Evolutionary conservation across 2,329 filamentous ascomycete genomes (phyloP).

Genomic region (Aspergillus chevalieri): DNA sequence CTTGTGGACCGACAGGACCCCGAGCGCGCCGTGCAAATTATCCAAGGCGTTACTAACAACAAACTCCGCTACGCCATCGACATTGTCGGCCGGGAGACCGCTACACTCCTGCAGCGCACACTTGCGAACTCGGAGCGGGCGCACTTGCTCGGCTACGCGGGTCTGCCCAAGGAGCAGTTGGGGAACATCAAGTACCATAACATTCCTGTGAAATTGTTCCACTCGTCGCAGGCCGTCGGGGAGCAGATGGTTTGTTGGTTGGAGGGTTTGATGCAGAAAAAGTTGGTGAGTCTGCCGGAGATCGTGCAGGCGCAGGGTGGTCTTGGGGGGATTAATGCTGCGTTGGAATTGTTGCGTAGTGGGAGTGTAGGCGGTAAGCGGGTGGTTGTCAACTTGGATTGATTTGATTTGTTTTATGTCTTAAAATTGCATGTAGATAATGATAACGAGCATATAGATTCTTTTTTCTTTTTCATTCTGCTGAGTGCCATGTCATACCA

Average conservation of each 20-base stretch:
- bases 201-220: constrained; percentile 71
- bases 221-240: constrained; percentile 60
- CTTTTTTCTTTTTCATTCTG: background rate
- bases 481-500: background rate
- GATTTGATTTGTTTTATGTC: constrained; percentile 2
- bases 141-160: constrained; percentile 63
- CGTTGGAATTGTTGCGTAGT: constrained; percentile 59
- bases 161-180: constrained; percentile 54
- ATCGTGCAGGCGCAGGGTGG: constrained; percentile 61
- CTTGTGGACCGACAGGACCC: constrained; percentile 64
- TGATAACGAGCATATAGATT: background rate
- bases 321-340: constrained; percentile 60
- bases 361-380: constrained; percentile 64
- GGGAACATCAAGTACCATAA: constrained; percentile 52
- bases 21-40: constrained; percentile 58
- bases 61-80: constrained; percentile 63
- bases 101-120: constrained; percentile 51
- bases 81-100: constrained; percentile 60
- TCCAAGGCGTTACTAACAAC: constrained; percentile 53
- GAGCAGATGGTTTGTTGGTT: constrained; percentile 60
- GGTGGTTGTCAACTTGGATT: constrained; percentile 51
- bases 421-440: background rate
- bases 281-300: constrained; percentile 54
- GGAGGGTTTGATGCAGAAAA: constrained; percentile 55
- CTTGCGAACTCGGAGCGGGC: constrained; percentile 34